Percentiles rank a stretch among this genome's conserved stretches.
Evolutionary conservation across 2,329 filamentous ascomycete species (phyloP).

Genomic region (Fusarium duplospermum): DNA sequence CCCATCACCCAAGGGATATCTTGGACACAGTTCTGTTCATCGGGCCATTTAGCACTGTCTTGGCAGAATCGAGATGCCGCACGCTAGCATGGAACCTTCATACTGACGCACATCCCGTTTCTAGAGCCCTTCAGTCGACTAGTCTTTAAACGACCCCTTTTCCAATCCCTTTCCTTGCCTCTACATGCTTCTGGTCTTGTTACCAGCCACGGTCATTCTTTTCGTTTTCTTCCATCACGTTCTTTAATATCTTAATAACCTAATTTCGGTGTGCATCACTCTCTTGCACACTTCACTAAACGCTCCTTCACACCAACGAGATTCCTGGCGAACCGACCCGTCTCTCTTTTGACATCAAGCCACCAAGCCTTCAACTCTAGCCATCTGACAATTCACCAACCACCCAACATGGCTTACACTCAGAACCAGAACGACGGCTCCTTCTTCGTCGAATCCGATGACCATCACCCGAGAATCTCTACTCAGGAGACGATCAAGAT

Average conservation of each 20-base stretch:
- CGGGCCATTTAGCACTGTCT: constrained; percentile 30
- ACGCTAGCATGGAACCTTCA: constrained; percentile 35
- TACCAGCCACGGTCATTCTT: constrained; percentile 68
- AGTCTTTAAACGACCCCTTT: constrained; percentile 60
- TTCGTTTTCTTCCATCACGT: constrained; percentile 63
- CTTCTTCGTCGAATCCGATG: constrained; percentile 69
- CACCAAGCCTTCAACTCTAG: constrained; percentile 40
- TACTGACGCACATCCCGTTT: constrained; percentile 49
- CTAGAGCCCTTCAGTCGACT: constrained; percentile 59
- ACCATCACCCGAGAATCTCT: constrained; percentile 68
- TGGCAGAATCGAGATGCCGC: constrained; percentile 38
- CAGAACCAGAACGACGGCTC: constrained; percentile 55
- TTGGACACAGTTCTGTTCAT: constrained; percentile 7
- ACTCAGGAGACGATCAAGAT: constrained; percentile 81
- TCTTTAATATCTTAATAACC: constrained; percentile 70
- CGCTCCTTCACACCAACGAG: constrained; percentile 58
- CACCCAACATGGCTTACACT: constrained; percentile 60
- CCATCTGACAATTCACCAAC: constrained; percentile 11
- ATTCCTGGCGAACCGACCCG: constrained; percentile 65
- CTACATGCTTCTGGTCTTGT: constrained; percentile 58
- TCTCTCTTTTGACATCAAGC: constrained; percentile 56
- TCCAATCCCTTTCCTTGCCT: constrained; percentile 56
- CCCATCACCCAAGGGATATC: constrained; percentile 46
- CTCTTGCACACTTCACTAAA: constrained; percentile 34
- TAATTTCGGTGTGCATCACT: constrained; percentile 57